A percentile compares a stretch with the other conserved stretches of the same genome.
Evolutionary conservation across 2,329 filamentous ascomycete genomes (phyloP).

Genomic region (Ceratocystis variospora): DNA sequence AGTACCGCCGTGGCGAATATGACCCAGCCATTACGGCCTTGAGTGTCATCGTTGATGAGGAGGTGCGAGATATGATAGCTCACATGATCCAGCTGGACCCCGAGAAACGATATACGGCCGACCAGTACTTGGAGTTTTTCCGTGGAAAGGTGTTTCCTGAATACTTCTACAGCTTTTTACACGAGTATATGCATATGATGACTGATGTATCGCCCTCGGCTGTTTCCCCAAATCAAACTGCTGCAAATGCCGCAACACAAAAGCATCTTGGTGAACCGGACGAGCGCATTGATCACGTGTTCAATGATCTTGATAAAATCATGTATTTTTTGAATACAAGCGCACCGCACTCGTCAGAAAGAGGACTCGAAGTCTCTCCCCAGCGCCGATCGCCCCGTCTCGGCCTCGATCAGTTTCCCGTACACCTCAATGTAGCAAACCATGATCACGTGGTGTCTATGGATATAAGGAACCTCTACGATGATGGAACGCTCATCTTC

Average conservation of each 20-base stretch:
- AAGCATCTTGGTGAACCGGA: constrained; percentile 73
- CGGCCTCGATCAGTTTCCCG: constrained; percentile 54
- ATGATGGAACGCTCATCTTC: constrained; percentile 89
- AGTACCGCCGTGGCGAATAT: constrained; percentile 84
- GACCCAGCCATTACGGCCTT: constrained; percentile 71
- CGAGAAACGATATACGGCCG: constrained; percentile 78
- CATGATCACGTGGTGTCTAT: constrained; percentile 55
- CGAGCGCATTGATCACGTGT: constrained; percentile 85
- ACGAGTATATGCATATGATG: constrained; percentile 93
- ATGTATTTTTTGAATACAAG: constrained; percentile 65
- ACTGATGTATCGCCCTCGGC: constrained; percentile 56
- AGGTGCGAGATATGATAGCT: constrained; percentile 74
- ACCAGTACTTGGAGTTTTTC: constrained; percentile 88
- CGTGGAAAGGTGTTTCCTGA: constrained; percentile 82
- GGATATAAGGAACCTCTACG: constrained; percentile 28
- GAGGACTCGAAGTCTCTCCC: too few relatives aligned
- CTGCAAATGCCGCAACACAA: constrained; percentile 42
- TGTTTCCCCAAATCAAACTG: constrained; percentile 53
- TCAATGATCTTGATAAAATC: constrained; percentile 93
- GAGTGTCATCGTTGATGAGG: constrained; percentile 72
- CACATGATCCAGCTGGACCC: constrained; percentile 97
- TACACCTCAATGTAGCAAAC: constrained; percentile 76
- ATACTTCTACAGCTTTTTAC: constrained; percentile 95
- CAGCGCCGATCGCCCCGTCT: constrained; percentile 28
- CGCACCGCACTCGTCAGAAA: constrained; percentile 23